Percentiles rank a stretch among this genome's conserved stretches.
Evolutionary conservation across 805 yeast species (phyloP).

Genomic region (Zygosaccharomyces pseudorouxii): DNA sequence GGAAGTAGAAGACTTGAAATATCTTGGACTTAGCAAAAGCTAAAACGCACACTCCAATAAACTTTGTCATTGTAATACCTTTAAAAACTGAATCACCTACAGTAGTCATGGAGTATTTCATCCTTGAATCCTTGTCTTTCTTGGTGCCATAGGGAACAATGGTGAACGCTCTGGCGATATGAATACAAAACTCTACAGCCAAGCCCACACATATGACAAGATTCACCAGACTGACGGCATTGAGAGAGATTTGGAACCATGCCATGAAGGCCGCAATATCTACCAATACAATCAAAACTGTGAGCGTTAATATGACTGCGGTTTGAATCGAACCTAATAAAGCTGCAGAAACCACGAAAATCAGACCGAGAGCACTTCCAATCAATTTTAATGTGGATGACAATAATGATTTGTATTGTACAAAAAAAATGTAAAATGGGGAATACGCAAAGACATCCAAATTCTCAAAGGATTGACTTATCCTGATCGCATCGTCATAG

Average conservation of each 20-base stretch:
- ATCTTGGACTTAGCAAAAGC: constrained; percentile 86
- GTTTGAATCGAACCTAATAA: constrained; percentile 65
- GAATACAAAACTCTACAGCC: constrained; percentile 90
- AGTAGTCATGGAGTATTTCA: constrained; percentile 56
- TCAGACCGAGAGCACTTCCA: constrained; percentile 46
- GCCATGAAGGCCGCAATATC: constrained; percentile 81
- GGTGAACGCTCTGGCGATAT: constrained; percentile 75
- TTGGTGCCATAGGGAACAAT: constrained; percentile 36
- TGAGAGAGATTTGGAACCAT: constrained; percentile 66
- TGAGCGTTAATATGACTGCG: constrained; percentile 50
- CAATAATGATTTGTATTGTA: constrained; percentile 71
- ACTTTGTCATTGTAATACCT: constrained; percentile 85
- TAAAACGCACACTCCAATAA: constrained; percentile 80
- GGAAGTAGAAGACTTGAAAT: constrained; percentile 85
- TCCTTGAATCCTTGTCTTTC: constrained; percentile 36
- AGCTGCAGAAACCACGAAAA: constrained; percentile 49
- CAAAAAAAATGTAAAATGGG: constrained; percentile 88
- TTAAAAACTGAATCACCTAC: constrained; percentile 90
- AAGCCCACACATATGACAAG: constrained; percentile 88
- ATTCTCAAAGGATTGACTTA: constrained; percentile 54
- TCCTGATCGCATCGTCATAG: constrained; percentile 63
- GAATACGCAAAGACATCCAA: constrained; percentile 80
- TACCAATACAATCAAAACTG: constrained; percentile 59
- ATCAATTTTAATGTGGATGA: constrained; percentile 53
- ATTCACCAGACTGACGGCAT: constrained; percentile 87